phyloP scores from a whole-genome alignment of 2,329 filamentous ascomycete genomes.

The Zarea fungicola region DNA sequence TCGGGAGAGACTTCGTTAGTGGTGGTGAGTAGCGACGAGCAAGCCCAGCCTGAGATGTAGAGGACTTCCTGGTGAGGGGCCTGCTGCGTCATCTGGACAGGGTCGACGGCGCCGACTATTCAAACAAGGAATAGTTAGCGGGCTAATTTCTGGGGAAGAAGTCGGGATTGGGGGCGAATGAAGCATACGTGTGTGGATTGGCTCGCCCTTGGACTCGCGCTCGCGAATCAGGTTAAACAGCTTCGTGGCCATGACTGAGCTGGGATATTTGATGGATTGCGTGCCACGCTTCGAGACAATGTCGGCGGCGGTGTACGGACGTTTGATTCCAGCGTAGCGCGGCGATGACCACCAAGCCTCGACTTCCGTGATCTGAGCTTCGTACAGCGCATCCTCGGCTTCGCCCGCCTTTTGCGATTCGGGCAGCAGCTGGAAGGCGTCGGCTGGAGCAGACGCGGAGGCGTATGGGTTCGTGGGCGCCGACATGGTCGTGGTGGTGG shows the following conservation, averaged over 20 bases:
- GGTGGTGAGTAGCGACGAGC: conserved; percentile 83
- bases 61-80: conserved; percentile 92
- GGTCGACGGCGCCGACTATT: conserved; percentile 91
- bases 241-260: conserved; percentile 91
- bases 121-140: background rate
- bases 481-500: conserved; percentile 26
- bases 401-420: conserved; percentile 71
- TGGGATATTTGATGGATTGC: conserved; percentile 81
- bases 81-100: conserved; percentile 99
- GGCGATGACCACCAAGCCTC: conserved; percentile 86
- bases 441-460: conserved; percentile 44
- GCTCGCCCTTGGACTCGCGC: conserved; percentile 70
- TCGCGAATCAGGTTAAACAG: conserved; percentile 85
- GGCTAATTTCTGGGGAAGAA: background rate
- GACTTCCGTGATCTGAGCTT: conserved; percentile 78
- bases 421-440: conserved; percentile 80
- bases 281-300: conserved; percentile 91
- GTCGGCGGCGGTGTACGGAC: conserved; percentile 85
- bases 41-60: conserved; percentile 96
- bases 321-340: conserved; percentile 81
- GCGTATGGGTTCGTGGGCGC: conserved; percentile 30
- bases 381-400: conserved; percentile 80
- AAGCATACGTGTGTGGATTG: conserved; percentile 80
- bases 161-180: background rate
- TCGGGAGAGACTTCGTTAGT: conserved; percentile 98